These are phyloP conservation scores for Emericellopsis cladophorae DNA, from an alignment of 2,329 filamentous ascomycete species.

Conservation along the genomic window DNA sequence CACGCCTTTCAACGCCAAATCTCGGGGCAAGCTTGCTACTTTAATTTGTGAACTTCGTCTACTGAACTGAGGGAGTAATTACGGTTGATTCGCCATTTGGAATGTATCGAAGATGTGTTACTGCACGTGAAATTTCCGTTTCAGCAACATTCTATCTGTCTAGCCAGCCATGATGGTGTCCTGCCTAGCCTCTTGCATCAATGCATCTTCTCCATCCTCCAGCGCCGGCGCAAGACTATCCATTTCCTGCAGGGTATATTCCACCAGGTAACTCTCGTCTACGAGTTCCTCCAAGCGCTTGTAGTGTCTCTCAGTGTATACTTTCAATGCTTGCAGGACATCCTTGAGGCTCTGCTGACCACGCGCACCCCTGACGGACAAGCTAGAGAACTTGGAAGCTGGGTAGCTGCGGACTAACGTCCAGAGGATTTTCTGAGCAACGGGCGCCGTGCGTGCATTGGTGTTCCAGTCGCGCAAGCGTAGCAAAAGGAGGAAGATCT, in stretches of 20 bases:
- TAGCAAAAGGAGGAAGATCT: conserved; percentile 71
- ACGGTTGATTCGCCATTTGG: too few species aligned
- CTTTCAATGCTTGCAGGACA: conserved; percentile 72
- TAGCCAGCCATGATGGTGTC: conserved; percentile 29
- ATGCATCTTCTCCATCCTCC: conserved; percentile 14
- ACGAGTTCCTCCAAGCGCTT: conserved; percentile 77
- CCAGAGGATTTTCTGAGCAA: conserved; percentile 77
- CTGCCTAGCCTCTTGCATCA: conserved; percentile 23
- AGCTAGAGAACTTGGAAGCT: conserved; percentile 58
- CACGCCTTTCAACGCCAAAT: too few species aligned
- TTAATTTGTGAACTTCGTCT: too few species aligned
- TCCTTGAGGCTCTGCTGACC: conserved; percentile 63
- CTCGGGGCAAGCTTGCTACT: too few species aligned
- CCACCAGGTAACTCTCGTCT: conserved; percentile 88
- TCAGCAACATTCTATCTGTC: not conserved
- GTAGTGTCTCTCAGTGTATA: conserved; percentile 90
- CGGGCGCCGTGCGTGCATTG: conserved; percentile 72
- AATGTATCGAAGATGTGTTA: not conserved
- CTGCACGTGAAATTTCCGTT: not conserved
- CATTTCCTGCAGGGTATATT: conserved; percentile 91
- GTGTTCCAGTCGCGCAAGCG: conserved; percentile 94
- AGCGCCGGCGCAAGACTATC: conserved; percentile 49
- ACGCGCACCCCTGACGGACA: conserved; percentile 46
- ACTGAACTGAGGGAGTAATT: too few species aligned
- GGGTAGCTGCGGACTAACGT: conserved; percentile 72